Percentiles rank a stretch among this genome's conserved stretches.
phyloP scores from a whole-genome alignment of 2,329 filamentous ascomycete species.

The Epichloe elymi region DNA sequence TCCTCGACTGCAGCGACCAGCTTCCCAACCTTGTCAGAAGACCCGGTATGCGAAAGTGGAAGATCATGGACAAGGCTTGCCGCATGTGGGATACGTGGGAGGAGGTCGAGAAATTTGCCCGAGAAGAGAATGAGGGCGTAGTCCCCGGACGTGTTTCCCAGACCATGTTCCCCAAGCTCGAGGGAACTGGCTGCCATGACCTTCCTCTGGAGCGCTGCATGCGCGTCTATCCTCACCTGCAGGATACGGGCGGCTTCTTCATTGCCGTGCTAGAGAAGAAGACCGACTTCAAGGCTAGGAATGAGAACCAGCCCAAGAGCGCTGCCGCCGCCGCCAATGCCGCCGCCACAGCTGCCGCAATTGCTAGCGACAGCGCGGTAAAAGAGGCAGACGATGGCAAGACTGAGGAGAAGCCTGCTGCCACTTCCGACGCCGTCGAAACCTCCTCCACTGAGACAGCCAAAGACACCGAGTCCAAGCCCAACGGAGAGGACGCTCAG shows the following conservation, averaged over 20 bases:
- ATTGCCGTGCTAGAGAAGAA: conserved; percentile 91
- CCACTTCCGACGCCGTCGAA: conserved; percentile 12
- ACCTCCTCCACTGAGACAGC: conserved; percentile 10
- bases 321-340: conserved; percentile 3
- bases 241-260: conserved; percentile 96
- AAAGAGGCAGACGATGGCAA: conserved; percentile 11
- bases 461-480: conserved; percentile 16
- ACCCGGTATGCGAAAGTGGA: conserved; percentile 70
- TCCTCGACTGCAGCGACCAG: conserved; percentile 70
- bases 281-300: conserved; percentile 66
- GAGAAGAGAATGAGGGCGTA: conserved; percentile 39
- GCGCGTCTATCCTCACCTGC: conserved; percentile 85
- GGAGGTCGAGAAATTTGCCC: conserved; percentile 59
- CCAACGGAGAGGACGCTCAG: conserved; percentile 15
- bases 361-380: conserved; percentile 12
- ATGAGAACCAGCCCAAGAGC: conserved; percentile 44
- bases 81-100: conserved; percentile 71
- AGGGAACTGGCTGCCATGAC: conserved; percentile 38
- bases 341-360: conserved; percentile 3
- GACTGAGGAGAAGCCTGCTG: conserved; percentile 12
- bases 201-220: conserved; percentile 83
- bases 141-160: conserved; percentile 57
- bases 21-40: conserved; percentile 65
- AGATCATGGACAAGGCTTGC: conserved; percentile 77
- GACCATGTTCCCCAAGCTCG: conserved; percentile 68